These are phyloP conservation scores for Massarina eburnea DNA, from an alignment of 2,329 filamentous ascomycete species.

Conservation along the genomic window DNA sequence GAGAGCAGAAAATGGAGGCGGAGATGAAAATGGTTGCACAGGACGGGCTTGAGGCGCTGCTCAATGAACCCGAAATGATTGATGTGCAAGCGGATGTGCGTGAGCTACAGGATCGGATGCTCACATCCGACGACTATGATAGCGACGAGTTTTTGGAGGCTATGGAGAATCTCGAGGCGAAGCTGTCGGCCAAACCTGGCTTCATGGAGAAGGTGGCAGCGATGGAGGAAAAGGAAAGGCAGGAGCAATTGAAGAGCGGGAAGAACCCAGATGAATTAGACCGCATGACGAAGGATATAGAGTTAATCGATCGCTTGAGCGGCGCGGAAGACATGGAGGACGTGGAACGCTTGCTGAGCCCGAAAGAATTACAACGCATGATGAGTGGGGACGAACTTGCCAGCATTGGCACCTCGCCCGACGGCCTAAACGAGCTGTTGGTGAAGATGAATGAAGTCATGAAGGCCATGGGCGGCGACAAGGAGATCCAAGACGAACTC, in stretches of 20 bases:
- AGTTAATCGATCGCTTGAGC: too few species aligned
- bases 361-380: too few species aligned
- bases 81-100: slow-evolving; percentile 23
- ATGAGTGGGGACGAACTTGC: too few species aligned
- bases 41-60: slow-evolving; percentile 24
- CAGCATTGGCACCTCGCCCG: slow-evolving; percentile 6
- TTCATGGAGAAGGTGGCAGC: slow-evolving; percentile 24
- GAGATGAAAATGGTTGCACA: slow-evolving; percentile 20
- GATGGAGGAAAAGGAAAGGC: slow-evolving; percentile 8
- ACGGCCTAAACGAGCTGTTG: slow-evolving; percentile 25
- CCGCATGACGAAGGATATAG: too few species aligned
- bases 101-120: slow-evolving; percentile 25
- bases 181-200: slow-evolving; percentile 21
- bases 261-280: too few species aligned
- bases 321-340: too few species aligned
- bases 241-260: slow-evolving; percentile 8
- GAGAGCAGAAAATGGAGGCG: slow-evolving; percentile 17
- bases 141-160: slow-evolving; percentile 23
- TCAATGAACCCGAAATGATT: slow-evolving; percentile 32
- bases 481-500: slow-evolving; percentile 24
- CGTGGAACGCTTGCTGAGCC: too few species aligned
- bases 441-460: slow-evolving; percentile 30
- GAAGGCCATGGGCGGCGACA: slow-evolving; percentile 22
- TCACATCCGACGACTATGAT: slow-evolving; percentile 20
- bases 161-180: slow-evolving; percentile 22